phyloP scores from a whole-genome alignment of 2,329 filamentous ascomycete genomes.

The Alternaria longipes region DNA sequence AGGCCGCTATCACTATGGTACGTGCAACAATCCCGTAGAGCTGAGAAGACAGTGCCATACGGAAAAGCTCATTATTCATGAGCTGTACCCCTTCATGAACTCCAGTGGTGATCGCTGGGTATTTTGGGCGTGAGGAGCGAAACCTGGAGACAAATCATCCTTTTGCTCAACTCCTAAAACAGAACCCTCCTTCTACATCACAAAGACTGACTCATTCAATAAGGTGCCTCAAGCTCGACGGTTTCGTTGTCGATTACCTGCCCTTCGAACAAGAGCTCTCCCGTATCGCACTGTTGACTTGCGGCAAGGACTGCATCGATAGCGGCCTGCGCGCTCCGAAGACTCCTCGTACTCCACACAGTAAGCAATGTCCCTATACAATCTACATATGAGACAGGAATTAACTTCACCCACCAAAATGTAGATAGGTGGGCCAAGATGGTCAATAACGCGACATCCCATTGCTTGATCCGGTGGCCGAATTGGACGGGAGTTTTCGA shows the following conservation, averaged over 20 bases:
- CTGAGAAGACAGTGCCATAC: background rate
- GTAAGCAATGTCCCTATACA: background rate
- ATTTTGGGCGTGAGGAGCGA: background rate
- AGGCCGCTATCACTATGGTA: constrained; percentile 34
- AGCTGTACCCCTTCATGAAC: background rate
- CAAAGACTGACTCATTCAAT: background rate
- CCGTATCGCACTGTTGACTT: constrained; percentile 32
- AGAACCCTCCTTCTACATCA: background rate
- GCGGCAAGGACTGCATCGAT: constrained; percentile 39
- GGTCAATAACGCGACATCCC: constrained; percentile 28
- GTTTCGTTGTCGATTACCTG: constrained; percentile 46
- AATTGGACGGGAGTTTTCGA: constrained; percentile 40
- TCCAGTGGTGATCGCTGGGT: background rate
- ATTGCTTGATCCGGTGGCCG: constrained; percentile 38
- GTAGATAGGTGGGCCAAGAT: constrained; percentile 24
- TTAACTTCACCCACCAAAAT: background rate
- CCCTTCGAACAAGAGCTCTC: constrained; percentile 42
- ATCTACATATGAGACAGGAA: background rate
- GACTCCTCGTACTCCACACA: constrained; percentile 19
- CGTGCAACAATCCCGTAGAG: background rate
- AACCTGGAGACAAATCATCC: background rate
- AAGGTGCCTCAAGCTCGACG: constrained; percentile 42
- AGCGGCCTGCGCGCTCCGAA: constrained; percentile 40
- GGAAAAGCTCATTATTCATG: background rate
- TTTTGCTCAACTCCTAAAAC: background rate